Base-by-base conservation (phyloP, 2,329 filamentous ascomycete genomes). In the Penicillium sp. region DNA sequence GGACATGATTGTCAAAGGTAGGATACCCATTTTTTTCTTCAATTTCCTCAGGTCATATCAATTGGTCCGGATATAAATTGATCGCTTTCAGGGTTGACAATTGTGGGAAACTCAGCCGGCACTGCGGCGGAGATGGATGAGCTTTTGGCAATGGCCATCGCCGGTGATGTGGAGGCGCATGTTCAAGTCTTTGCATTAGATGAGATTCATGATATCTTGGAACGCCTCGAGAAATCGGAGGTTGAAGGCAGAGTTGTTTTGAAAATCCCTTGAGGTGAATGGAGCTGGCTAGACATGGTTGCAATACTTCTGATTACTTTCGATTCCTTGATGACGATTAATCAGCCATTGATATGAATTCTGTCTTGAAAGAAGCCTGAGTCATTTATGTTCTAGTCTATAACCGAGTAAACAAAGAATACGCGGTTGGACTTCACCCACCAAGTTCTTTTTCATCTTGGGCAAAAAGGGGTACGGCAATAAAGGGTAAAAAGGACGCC, bases 81-180 rank as follows among this genome's bases (percentile, higher is more conserved):
- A 24, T 43, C 18, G 10, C 13, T n/a, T 6, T 39, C 9, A 18
- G 72, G 76, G 12, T 63, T 77, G 2, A 73, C 72, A 3, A 77
- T 79, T 48, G 72, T 76, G 26, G 76, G 76, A 3, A 76, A 76
- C 7, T 78, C 76, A 2, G 76, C 75, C 0, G 76, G 77, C 1
- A 79, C 70, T 2, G 66, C 68, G 3, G 62, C 65, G 40, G 75
- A 78, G 51, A 78, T 78, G 76, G 67, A 77, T 8, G 76, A 78
- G 43, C 59, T 79, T 12, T 61, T 78, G 30, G 68, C 74, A 34
- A 68, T 76, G 59, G 75, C 75, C 3, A 59, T 76, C 8, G 61
- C 71, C 21, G 75, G 74, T 3, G 76, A 76, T 36, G 75, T 73
- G 8, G 61, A 61, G 29, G 68, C 69, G 9, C 65, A 71, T 56